A percentile compares a stretch with the other conserved stretches of the same genome.
Evolutionary conservation across 768 basidiomycete genomes (phyloP).

Genomic region (Russula virescens): DNA sequence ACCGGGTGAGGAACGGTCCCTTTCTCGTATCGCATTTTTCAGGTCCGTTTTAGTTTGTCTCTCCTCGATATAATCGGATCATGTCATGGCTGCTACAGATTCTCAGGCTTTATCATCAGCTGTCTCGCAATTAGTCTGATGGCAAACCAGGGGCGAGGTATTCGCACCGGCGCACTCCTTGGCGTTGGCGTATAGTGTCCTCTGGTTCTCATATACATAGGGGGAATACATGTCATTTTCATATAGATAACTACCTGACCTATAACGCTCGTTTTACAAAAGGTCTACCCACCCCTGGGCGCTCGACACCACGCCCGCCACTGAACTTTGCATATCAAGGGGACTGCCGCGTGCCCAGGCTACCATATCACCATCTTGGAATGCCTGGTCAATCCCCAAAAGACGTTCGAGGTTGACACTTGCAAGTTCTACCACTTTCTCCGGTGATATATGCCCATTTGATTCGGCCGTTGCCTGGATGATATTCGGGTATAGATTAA

Average conservation of each 20-base stretch:
- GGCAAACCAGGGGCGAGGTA: constrained; percentile 64
- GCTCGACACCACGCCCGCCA: constrained; percentile 32
- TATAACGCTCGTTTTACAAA: constrained; percentile 17
- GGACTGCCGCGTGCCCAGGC: constrained; percentile 33
- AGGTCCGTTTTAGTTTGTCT: constrained; percentile 40
- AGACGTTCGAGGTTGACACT: constrained; percentile 41
- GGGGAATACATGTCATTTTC: neutral
- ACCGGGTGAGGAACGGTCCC: constrained; percentile 72
- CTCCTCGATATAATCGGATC: neutral
- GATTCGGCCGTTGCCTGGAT: constrained; percentile 37
- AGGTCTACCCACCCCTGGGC: constrained; percentile 29
- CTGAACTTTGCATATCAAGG: constrained; percentile 34
- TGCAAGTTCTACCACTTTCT: constrained; percentile 35
- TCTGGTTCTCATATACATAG: neutral
- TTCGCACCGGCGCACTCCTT: constrained; percentile 59
- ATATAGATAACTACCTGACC: neutral
- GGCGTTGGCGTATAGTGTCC: constrained; percentile 47
- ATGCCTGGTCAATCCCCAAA: constrained; percentile 31
- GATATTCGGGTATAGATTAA: neutral
- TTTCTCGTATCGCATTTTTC: constrained; percentile 84
- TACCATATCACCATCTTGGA: constrained; percentile 29
- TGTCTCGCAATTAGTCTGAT: constrained; percentile 74
- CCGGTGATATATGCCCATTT: constrained; percentile 34
- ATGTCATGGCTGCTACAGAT: constrained; percentile 38
- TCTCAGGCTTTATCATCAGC: constrained; percentile 77